Base-by-base conservation (phyloP, 208 protist species). In the Naegleria fowleri region DNA sequence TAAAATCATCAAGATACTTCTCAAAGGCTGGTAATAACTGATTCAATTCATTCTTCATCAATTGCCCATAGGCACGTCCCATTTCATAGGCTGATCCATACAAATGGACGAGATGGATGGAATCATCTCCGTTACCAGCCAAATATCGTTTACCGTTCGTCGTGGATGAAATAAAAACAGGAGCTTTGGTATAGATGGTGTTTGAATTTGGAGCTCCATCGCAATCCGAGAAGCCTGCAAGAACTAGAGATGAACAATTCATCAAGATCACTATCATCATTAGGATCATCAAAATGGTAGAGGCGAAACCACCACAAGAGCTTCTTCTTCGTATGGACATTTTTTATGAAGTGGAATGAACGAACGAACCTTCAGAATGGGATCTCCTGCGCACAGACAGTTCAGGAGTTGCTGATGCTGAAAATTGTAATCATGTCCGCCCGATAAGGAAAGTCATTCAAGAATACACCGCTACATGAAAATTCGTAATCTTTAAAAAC, bases 81-180 rank as follows among this genome's bases (percentile, higher is more conserved):
- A 90, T 52, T 36, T 92, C 87, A 43, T 90, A 88, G 11, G 76
- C 88, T 41, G 55, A 25, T 41, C 92, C 92, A 39, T 91, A 93
- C 2, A 93, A 5, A 67, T 93, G 92, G 29, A 93, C 29, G 25
- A 93, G 13, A 83, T 88, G 59, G 25, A 93, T 85, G 6, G 16
- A 13, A 83, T 92, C 90, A 40, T 87, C 90, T 36, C 43, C 83
- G 5, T 83, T 39, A 29, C 91, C 91, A 9, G 90, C 91, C 29
- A 75, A 52, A 89, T 90, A 93, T 25, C 91, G 90, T 90, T 93
- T 92, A n/a, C 90, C 92, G 87, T 93, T 93, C 7, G 40, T 51
- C 25, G 91, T 90, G 0, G 41, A 43, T 25, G 43, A 43, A n/a
- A 93, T 58, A 87, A 93, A 86, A 33, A 43, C 25, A 5, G 92